Evolutionary conservation across 2,329 filamentous ascomycete species (phyloP).

Genomic region (Microcera coccophila): DNA sequence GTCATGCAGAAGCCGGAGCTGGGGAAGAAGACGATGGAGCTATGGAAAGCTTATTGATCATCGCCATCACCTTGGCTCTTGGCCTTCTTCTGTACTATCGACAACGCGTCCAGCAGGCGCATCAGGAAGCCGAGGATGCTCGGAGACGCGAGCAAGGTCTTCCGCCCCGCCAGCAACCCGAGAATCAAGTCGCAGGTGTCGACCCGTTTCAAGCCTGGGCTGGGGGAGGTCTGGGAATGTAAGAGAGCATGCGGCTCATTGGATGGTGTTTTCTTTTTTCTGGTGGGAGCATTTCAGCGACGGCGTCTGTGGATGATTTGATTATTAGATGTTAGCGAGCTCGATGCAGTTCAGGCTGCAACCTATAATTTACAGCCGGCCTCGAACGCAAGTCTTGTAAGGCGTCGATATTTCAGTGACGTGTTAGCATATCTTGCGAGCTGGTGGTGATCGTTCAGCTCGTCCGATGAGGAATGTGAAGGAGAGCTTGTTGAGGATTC

Average conservation of each 20-base stretch:
- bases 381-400: no score
- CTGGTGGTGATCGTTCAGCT: not conserved
- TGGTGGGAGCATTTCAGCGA: conserved; percentile 26
- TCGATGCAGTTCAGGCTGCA: not conserved
- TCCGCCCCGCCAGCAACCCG: conserved; percentile 23
- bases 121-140: conserved; percentile 35
- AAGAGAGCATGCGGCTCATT: conserved; percentile 6
- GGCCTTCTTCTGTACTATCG: conserved; percentile 79
- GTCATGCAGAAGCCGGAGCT: conserved; percentile 54
- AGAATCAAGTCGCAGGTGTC: conserved; percentile 18
- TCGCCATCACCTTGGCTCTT: conserved; percentile 70
- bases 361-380: no score
- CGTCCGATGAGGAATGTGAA: not conserved
- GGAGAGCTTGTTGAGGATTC: no score
- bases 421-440: not conserved
- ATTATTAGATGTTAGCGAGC: conserved; percentile 9
- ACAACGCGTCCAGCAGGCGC: conserved; percentile 62
- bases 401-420: not conserved
- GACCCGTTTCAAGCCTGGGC: conserved; percentile 36
- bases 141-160: conserved; percentile 32
- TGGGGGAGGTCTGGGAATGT: conserved; percentile 35
- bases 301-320: conserved; percentile 28
- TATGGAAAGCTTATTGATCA: conserved; percentile 78
- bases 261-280: conserved; percentile 17
- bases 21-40: conserved; percentile 71